Evolutionary conservation across 176 grass and related monocot genomes (phyloP), one percentile per base, ranked within the genome.

Genomic region (Chloris gayana): DNA sequence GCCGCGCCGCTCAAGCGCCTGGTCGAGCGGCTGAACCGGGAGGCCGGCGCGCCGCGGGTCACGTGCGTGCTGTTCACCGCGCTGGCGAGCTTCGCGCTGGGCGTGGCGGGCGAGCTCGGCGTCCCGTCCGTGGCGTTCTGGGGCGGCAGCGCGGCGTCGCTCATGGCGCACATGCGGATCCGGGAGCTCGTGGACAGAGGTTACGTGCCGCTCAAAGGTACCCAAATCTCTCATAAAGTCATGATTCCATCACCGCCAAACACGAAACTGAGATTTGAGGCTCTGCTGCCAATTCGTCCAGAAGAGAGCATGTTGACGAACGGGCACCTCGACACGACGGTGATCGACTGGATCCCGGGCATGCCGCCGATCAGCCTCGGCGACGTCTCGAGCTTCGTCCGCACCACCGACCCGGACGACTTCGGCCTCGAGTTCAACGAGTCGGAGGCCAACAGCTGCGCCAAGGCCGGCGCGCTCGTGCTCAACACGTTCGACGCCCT

Each of bases 131-230:
- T 88, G 69, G 70, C 64, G 81, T 47, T 84, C 30, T 70, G 76
- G 76, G 35, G 13, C 14, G 0, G n/a, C 33, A 51, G 81, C 50
- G 81, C 81, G 9, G 76, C 76, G 27, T 21, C 70, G 46, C 70
- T 89, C 14, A 67, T 84, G 59, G 7, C 17, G 0, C 77, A 60
- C 3, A 67, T 89, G 67, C 58, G 71, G 37, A 19, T 88, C 29
- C 37, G 64, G 41, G 81, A 84, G 81, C 81, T 88, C 37, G 24
- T 26, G 47, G 50, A 83, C 12, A 74, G 81, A 63, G 75, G 81
- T 18, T 88, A 79, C 29, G 2, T 82, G 7, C 86, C 86, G 18
- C 80, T 84, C 37, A 74, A 84, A 83, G 85, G 73, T 82, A n/a
- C n/a, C n/a, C n/a, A n/a, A n/a, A n/a, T n/a, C n/a, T n/a, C n/a